Conservation (phyloP, 352 stramenopile genomes). For the Pythium phragmiticola region DNA sequence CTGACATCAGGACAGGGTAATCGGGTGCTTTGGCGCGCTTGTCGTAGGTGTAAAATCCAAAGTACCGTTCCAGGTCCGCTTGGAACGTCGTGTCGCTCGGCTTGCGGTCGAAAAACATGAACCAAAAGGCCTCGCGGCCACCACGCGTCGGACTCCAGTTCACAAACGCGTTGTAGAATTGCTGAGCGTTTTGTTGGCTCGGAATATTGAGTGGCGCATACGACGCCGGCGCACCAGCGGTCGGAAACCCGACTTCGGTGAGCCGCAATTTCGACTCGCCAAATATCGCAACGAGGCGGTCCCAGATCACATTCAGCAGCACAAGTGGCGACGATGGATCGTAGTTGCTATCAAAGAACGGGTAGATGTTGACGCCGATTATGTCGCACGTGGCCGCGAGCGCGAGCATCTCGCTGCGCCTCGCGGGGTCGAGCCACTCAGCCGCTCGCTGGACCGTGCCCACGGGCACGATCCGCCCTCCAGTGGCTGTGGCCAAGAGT, state of each 20-base stretch:
- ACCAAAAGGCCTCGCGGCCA: conserved; percentile 70
- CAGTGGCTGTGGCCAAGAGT: conserved; percentile 31
- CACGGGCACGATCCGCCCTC: conserved; percentile 39
- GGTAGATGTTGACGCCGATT: conserved; percentile 80
- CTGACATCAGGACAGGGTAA: conserved; percentile 37
- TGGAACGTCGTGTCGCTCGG: conserved; percentile 48
- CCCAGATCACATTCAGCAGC: conserved; percentile 61
- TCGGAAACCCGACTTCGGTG: conserved; percentile 68
- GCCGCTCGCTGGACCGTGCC: conserved; percentile 69
- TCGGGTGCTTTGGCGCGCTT: conserved; percentile 35
- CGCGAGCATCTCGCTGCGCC: conserved; percentile 37
- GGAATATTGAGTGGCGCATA: conserved; percentile 48
- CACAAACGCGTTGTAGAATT: conserved; percentile 62
- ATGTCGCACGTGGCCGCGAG: conserved; percentile 63
- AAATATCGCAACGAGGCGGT: conserved; percentile 50
- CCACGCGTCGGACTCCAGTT: conserved; percentile 53
- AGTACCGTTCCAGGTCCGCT: conserved; percentile 62
- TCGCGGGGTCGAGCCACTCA: conserved; percentile 48
- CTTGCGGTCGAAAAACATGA: conserved; percentile 74
- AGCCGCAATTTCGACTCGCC: conserved; percentile 51
- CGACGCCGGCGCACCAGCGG: conserved; percentile 31
- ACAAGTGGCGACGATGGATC: conserved; percentile 36
- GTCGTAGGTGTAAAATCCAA: conserved; percentile 66
- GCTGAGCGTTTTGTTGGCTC: conserved; percentile 43
- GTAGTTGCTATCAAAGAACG: conserved; percentile 72